Percentiles rank a stretch among this genome's conserved stretches.
These are phyloP conservation scores for Drechslerella dactyloides DNA, from an alignment of 2,329 filamentous ascomycete genomes.

Conservation along the genomic window DNA sequence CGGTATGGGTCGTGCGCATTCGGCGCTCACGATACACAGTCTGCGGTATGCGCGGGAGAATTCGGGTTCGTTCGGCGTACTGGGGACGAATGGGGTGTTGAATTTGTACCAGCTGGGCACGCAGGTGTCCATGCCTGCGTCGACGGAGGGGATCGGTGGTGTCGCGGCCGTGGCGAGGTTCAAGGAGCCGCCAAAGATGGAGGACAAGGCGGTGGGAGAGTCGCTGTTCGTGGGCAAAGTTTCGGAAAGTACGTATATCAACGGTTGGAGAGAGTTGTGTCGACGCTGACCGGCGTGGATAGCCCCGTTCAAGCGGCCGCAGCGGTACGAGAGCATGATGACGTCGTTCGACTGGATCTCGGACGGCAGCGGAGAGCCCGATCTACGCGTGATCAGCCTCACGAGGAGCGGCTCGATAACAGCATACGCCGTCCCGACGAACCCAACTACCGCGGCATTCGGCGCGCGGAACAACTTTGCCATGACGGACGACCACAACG, in stretches of 20 bases:
- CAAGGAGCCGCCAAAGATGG: constrained; percentile 42
- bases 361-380: constrained; percentile 32
- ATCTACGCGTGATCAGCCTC: constrained; percentile 45
- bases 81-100: constrained; percentile 52
- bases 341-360: constrained; percentile 55
- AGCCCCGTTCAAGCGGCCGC: constrained; percentile 46
- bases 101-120: constrained; percentile 52
- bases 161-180: constrained; percentile 45
- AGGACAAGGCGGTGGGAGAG: constrained; percentile 40
- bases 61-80: constrained; percentile 53
- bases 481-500: constrained; percentile 27
- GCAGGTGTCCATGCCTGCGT: constrained; percentile 36
- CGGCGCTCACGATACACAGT: constrained; percentile 49
- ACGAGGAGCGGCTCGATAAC: constrained; percentile 51
- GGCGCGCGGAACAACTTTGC: constrained; percentile 47
- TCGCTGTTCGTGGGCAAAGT: constrained; percentile 52
- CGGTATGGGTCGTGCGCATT: constrained; percentile 33
- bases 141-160: constrained; percentile 47
- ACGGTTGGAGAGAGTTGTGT: background rate
- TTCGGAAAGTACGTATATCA: constrained; percentile 45
- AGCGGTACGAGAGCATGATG: constrained; percentile 49
- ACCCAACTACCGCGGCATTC: constrained; percentile 39
- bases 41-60: constrained; percentile 53
- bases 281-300: background rate
- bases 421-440: constrained; percentile 32